Conservation (phyloP, 2,329 filamentous ascomycete genomes). For the Penicillium capsulatum region DNA sequence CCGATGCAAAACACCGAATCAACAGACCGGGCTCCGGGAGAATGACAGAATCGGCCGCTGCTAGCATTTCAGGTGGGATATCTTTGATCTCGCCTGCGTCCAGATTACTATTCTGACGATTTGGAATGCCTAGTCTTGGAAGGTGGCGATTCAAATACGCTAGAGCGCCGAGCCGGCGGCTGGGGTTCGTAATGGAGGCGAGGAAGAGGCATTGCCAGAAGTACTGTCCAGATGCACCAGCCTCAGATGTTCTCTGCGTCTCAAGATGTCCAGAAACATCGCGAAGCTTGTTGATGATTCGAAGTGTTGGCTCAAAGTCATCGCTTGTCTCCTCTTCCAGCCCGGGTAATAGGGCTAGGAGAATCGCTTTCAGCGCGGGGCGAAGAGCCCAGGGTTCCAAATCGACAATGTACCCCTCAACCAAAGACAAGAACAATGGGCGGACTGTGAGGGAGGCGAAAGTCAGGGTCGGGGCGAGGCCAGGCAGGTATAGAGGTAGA, state of each 20-base stretch:
- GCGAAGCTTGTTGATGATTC: slow-evolving; percentile 74
- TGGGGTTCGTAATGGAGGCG: slow-evolving; percentile 83
- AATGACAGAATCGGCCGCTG: slow-evolving; percentile 47
- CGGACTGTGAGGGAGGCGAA: slow-evolving; percentile 92
- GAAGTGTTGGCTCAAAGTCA: slow-evolving; percentile 85
- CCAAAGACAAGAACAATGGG: slow-evolving; percentile 74
- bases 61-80: slow-evolving; percentile 28
- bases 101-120: slow-evolving; percentile 28
- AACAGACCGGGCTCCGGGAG: slow-evolving; percentile 85
- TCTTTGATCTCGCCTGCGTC: slow-evolving; percentile 26
- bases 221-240: slow-evolving; percentile 67
- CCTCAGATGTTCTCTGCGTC: slow-evolving; percentile 49
- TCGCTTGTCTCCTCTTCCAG: slow-evolving; percentile 95
- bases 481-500: slow-evolving; percentile 82
- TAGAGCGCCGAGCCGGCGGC: slow-evolving; percentile 76
- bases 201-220: slow-evolving; percentile 99
- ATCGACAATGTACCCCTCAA: slow-evolving; percentile 74
- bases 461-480: slow-evolving; percentile 80
- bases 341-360: slow-evolving; percentile 83
- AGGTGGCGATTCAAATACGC: slow-evolving; percentile 78
- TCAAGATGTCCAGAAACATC: slow-evolving; percentile 52
- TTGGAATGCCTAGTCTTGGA: slow-evolving; percentile 60
- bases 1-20: slow-evolving; percentile 86
- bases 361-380: slow-evolving; percentile 83
- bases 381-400: slow-evolving; percentile 68